A percentile compares a stretch with the other conserved stretches of the same genome.
Evolutionary conservation across 2,329 filamentous ascomycete genomes (phyloP).

Genomic region (Acarospora socialis): DNA sequence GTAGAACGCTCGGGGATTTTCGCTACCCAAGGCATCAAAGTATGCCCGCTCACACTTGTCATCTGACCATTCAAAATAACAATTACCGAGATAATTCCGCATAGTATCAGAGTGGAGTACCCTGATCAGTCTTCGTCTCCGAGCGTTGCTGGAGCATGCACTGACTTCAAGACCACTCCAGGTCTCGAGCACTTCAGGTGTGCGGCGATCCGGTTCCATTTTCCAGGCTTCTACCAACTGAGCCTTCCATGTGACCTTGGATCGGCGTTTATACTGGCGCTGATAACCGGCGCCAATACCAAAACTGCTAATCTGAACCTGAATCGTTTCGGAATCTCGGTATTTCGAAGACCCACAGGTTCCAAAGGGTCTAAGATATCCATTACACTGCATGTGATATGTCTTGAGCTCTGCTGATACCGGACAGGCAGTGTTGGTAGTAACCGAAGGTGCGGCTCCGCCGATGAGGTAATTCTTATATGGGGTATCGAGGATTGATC

Average conservation of each 20-base stretch:
- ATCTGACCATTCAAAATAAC: not conserved
- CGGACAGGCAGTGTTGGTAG: not conserved
- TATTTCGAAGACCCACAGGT: not conserved
- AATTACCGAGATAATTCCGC: not conserved
- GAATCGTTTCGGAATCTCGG: not conserved
- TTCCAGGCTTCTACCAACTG: not conserved
- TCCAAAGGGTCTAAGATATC: not conserved
- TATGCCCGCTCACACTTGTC: not conserved
- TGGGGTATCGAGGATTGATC: not conserved
- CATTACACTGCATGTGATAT: not conserved
- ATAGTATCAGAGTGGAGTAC: not conserved
- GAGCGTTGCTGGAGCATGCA: not conserved
- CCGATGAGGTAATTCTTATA: not conserved
- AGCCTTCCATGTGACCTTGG: not conserved
- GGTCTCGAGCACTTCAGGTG: not conserved
- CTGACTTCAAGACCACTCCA: not conserved
- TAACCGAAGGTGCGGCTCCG: not conserved
- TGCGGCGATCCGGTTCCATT: not conserved
- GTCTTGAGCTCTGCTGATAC: not conserved
- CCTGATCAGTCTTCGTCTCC: not conserved
- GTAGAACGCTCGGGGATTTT: not conserved
- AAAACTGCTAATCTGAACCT: not conserved
- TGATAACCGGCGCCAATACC: not conserved
- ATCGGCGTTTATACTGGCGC: not conserved
- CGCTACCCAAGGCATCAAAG: not conserved